phyloP scores from a whole-genome alignment of 2,329 filamentous ascomycete genomes.

The Parascedosporium putredinis region DNA sequence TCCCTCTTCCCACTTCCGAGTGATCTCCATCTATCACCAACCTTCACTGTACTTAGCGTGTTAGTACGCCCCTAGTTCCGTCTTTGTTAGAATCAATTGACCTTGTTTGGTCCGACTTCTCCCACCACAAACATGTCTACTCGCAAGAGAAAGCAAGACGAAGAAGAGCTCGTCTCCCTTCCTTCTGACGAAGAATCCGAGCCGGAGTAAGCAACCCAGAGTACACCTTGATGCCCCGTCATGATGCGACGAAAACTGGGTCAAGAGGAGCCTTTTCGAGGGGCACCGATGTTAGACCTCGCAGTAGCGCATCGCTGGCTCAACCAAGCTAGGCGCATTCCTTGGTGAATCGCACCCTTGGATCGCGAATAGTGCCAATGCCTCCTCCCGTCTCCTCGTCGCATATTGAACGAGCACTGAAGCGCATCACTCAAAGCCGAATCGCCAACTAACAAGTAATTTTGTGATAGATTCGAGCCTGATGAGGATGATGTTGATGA shows the following conservation, averaged over 20 bases:
- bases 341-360: too few species aligned
- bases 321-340: too few species aligned
- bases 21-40: slow-evolving; percentile 8
- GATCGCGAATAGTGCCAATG: slow-evolving; percentile 5
- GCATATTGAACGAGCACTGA: neutral
- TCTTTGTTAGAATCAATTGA: slow-evolving; percentile 17
- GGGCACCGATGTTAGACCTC: slow-evolving; percentile 1
- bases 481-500: slow-evolving; percentile 19
- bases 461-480: slow-evolving; percentile 14
- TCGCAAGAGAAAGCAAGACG: slow-evolving; percentile 45
- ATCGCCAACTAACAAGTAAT: slow-evolving; percentile 8
- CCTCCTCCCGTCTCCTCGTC: neutral
- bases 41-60: neutral
- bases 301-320: neutral
- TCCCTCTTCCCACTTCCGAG: slow-evolving; percentile 14
- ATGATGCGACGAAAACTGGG: neutral
- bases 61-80: slow-evolving; percentile 2
- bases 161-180: slow-evolving; percentile 44
- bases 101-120: slow-evolving; percentile 3
- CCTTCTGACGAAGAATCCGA: slow-evolving; percentile 40
- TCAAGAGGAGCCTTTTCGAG: neutral
- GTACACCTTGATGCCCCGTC: slow-evolving; percentile 2
- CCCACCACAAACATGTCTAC: slow-evolving; percentile 28
- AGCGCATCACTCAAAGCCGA: slow-evolving; percentile 6
- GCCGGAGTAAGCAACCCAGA: slow-evolving; percentile 33